Evolutionary conservation across 1,284 basidiomycete genomes (phyloP).

Genomic region (Wolfiporia cocos): DNA sequence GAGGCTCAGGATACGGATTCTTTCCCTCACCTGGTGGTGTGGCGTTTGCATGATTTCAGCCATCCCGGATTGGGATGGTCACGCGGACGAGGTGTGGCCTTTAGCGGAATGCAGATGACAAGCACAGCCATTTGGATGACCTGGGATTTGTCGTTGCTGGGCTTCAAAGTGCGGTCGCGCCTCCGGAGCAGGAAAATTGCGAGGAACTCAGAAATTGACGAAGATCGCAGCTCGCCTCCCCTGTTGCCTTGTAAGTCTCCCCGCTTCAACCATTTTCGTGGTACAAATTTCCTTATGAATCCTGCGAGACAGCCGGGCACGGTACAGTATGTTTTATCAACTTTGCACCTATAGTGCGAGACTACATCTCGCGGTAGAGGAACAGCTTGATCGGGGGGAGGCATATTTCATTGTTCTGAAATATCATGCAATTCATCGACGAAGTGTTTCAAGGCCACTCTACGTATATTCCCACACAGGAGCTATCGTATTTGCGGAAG

Average conservation of each 20-base stretch:
- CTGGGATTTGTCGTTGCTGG: conserved; percentile 10
- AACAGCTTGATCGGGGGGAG: too few species aligned
- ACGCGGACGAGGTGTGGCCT: conserved; percentile 7
- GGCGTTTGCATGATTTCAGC: conserved; percentile 10
- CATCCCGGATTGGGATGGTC: conserved; percentile 7
- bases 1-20: background rate
- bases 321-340: conserved; percentile 11
- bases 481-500: too few species aligned
- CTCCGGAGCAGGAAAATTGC: conserved; percentile 2
- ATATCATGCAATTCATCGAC: too few species aligned
- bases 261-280: background rate
- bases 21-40: conserved; percentile 3
- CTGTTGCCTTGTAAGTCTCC: background rate
- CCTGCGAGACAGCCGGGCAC: background rate
- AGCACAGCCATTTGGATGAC: conserved; percentile 14
- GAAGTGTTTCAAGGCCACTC: too few species aligned
- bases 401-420: too few species aligned
- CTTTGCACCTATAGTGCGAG: too few species aligned
- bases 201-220: background rate
- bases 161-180: conserved; percentile 4
- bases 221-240: background rate
- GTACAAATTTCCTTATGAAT: background rate
- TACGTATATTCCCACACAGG: too few species aligned
- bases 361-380: too few species aligned
- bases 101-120: conserved; percentile 13